Percentiles rank a stretch among this genome's conserved stretches.
phyloP scores from a whole-genome alignment of 306 rosid species.

The Purshia tridentata region DNA sequence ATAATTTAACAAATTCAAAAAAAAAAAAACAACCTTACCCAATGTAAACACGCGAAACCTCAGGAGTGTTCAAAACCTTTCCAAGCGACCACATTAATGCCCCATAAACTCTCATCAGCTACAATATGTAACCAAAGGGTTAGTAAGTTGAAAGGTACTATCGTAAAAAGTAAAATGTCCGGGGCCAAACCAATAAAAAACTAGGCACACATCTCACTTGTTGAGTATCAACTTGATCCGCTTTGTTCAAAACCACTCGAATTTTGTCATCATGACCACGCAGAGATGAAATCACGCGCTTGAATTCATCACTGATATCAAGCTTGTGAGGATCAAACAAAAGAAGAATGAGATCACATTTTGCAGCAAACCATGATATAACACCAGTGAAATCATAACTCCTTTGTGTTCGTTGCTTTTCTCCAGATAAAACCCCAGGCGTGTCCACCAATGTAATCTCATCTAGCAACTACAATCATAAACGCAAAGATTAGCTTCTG shows the following conservation, averaged over 20 bases:
- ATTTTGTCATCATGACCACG: conserved; percentile 94
- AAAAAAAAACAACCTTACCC: conserved; percentile 58
- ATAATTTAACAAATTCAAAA: background rate
- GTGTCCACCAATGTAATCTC: conserved; percentile 87
- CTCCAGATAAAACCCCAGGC: conserved; percentile 97
- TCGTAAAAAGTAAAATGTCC: background rate
- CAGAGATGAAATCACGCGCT: conserved; percentile 77
- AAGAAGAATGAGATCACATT: conserved; percentile 92
- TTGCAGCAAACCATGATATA: conserved; percentile 96
- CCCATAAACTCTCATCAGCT: conserved; percentile 99
- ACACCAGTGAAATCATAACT: conserved; percentile 97
- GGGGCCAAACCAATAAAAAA: background rate
- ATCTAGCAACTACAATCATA: conserved; percentile 56
- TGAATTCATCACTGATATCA: conserved; percentile 90
- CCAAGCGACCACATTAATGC: conserved; percentile 99
- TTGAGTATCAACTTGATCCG: conserved; percentile 97
- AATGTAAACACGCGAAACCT: conserved; percentile 83
- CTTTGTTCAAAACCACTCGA: conserved; percentile 90
- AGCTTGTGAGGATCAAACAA: conserved; percentile 92
- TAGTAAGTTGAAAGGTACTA: background rate
- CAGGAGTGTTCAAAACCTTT: conserved; percentile 84
- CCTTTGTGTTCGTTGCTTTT: conserved; percentile 93
- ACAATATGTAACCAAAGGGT: background rate
- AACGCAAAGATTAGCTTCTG: background rate
- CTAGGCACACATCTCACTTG: conserved; percentile 48